Base-by-base conservation (phyloP, 768 basidiomycete species). In the Tricholoma bakamatsutake region DNA sequence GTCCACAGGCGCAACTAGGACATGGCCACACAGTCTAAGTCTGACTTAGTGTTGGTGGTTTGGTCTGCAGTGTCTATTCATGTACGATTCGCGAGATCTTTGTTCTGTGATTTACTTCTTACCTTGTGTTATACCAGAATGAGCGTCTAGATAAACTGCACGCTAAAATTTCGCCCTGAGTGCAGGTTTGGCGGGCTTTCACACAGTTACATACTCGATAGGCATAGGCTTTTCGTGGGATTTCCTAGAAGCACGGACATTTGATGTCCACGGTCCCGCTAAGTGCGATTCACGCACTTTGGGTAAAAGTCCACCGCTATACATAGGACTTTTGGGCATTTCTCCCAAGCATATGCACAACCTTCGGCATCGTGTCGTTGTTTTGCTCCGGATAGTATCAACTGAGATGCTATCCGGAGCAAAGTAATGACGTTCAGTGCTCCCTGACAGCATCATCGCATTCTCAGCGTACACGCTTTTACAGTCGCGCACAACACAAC, bases 81-180 rank as follows among this genome's bases (percentile, higher is more conserved):
- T 18, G 40, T 42, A 18, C 10, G 8, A 37, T 13, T 37, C 35
- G 9, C 35, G 3, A 13, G 12, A 37, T 15, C 13, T 15, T 15
- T 37, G 35, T 15, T 15, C 13, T 5, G 40, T 18, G 7, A 21
- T 42, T 42, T 21, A 42, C 40, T 42, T 45, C 39, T 46, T 35
- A 34, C 30, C 35, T 42, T 40, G 39, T 50, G 24, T 27, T 52
- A 24, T 12, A 31, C 3, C 21, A 24, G 21, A 24, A 24, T n/a
- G 28, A 47, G 56, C 51, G 52, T 28, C 56, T 53, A 57, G 52
- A 48, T 57, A 50, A 18, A 37, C 35, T 4, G 21, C 21, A 27
- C 43, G 43, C 27, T 21, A 27, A 11, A 12, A 11, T 45, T 45
- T 18, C 43, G 27, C 11, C 4, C 43, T 10, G 10, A 40, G 18